Evolutionary conservation across 2,329 filamentous ascomycete species (phyloP).

Genomic region (Sporothrix brasiliensis): DNA sequence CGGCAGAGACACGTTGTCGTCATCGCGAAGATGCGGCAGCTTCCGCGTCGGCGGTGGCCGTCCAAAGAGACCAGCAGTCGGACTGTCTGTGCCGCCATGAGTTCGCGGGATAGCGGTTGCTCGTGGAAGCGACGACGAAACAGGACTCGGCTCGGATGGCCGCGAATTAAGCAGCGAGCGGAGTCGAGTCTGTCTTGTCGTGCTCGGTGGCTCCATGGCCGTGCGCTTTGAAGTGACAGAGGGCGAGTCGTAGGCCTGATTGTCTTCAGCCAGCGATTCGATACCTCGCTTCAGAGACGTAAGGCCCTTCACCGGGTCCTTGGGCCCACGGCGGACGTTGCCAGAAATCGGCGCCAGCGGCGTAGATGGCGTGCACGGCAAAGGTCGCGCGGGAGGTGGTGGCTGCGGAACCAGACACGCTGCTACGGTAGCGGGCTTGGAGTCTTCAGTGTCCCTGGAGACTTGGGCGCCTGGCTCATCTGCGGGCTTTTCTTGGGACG

Average conservation of each 20-base stretch:
- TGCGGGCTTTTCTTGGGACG: background rate
- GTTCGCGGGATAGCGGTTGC: background rate
- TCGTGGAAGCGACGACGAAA: slow-evolving; percentile 20
- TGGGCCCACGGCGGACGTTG: slow-evolving; percentile 27
- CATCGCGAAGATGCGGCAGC: slow-evolving; percentile 20
- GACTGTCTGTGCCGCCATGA: slow-evolving; percentile 14
- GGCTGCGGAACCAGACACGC: background rate
- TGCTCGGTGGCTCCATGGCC: background rate
- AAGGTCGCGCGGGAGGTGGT: background rate
- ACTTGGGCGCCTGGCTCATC: background rate
- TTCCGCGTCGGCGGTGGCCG: slow-evolving; percentile 31
- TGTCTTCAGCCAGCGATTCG: slow-evolving; percentile 28
- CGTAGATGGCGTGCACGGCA: background rate
- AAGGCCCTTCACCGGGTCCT: background rate
- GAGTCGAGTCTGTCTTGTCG: slow-evolving; percentile 26
- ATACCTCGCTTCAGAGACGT: slow-evolving; percentile 31
- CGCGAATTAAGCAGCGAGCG: slow-evolving; percentile 33
- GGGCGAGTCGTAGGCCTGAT: slow-evolving; percentile 11
- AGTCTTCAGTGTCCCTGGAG: background rate
- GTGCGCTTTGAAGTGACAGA: background rate
- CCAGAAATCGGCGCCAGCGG: slow-evolving; percentile 28
- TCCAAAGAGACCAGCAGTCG: slow-evolving; percentile 27
- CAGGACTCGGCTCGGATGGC: slow-evolving; percentile 32
- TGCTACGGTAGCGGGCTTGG: background rate
- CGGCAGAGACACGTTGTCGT: background rate